Base-by-base conservation (phyloP, 192 early-diverging fungal species). In the Pilaira anomala region DNA sequence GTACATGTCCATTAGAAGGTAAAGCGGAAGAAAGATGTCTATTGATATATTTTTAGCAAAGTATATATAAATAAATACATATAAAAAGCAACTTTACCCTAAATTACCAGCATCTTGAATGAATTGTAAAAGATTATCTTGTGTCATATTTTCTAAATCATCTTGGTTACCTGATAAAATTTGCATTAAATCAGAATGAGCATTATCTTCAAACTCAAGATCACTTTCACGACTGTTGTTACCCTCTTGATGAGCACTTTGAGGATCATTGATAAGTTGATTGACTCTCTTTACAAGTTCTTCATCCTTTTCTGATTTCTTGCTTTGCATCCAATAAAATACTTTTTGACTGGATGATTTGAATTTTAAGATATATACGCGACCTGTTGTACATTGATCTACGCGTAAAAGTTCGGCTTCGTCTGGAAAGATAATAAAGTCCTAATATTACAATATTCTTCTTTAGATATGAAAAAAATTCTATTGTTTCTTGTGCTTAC, bases 301-400 rank as follows among this genome's bases (percentile, higher is more conserved):
- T 21, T 72, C 69, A 65, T 91, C 90, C 41, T 74, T 77, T 29
- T 80, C 78, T 11, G 78, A 73, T 33, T 88, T 82, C 11, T 78
- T 67, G 41, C 82, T 84, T 67, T 95, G 93, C 78, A 92, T 82
- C 93, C 93, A 95, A 54, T 89, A 92, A 69, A 95, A 95, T 39
- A 84, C 61, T 18, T 85, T 85, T 69, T 88, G 85, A 56, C 76
- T 78, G 7, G 91, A 91, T 0, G 90, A 87, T 72, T 87, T 84
- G 76, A 93, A 95, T 66, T 86, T 87, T 26, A 95, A 77, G 46
- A 92, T 76, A 63, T 85, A 85, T 0, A 95, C 91, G 56, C 93
- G 90, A 8, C 85, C 91, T 18, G 78, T 82, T n/a, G 79, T 79
- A 54, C 83, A 84, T 63, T 80, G 52, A 14, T 53, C 55, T 6